Conservation (phyloP, 805 yeast species). For the Yarrowia sp. region DNA sequence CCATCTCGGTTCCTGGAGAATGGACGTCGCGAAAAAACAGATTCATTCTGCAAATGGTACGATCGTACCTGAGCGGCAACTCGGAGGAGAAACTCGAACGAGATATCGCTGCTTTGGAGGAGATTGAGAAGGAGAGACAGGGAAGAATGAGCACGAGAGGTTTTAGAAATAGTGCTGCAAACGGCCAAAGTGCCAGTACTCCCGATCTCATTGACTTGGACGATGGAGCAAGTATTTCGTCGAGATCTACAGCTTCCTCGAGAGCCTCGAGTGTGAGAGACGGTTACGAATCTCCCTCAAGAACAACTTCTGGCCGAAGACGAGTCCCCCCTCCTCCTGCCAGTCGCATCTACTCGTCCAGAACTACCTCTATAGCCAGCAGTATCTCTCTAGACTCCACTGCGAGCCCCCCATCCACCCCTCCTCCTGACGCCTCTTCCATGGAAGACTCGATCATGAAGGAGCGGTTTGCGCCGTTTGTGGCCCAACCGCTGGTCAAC, state of each 20-base stretch:
- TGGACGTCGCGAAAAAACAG: slow-evolving; percentile 72
- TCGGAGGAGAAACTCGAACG: slow-evolving; percentile 17
- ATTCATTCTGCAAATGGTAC: slow-evolving; percentile 69
- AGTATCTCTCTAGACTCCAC: background rate
- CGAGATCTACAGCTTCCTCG: slow-evolving; percentile 2
- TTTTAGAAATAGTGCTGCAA: background rate
- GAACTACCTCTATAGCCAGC: background rate
- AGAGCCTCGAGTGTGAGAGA: background rate
- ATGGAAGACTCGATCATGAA: slow-evolving; percentile 59
- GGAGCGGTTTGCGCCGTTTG: slow-evolving; percentile 71
- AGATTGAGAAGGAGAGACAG: slow-evolving; percentile 6
- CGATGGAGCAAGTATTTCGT: background rate
- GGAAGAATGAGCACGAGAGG: slow-evolving; percentile 1
- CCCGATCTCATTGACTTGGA: slow-evolving; percentile 24
- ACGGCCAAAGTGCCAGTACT: background rate
- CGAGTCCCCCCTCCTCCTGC: slow-evolving; percentile 6
- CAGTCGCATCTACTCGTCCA: slow-evolving; percentile 3
- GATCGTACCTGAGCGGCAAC: slow-evolving; percentile 52
- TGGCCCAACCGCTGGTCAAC: slow-evolving; percentile 69
- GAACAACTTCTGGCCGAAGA: background rate
- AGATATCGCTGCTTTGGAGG: slow-evolving; percentile 22
- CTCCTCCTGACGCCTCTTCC: background rate
- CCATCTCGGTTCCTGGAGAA: slow-evolving; percentile 69
- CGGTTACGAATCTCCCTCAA: background rate
- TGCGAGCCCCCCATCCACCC: background rate